Conservation (phyloP, 495 filamentous ascomycete species). For the Tuber magnatum region DNA sequence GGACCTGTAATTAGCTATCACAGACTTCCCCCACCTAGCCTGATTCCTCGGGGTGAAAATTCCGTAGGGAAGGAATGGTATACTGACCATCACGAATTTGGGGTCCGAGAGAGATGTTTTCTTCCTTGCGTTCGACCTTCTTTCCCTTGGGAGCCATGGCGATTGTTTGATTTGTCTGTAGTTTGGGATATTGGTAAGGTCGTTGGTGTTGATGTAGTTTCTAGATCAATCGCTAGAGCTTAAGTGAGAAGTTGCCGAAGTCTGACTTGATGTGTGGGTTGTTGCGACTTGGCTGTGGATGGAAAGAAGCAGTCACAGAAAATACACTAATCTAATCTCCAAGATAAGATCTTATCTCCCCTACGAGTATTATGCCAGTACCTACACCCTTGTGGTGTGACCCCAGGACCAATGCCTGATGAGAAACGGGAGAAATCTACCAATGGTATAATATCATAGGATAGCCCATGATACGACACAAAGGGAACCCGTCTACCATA, state of each 20-base stretch:
- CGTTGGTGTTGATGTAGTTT: constrained; percentile 22
- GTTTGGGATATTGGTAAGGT: constrained; percentile 20
- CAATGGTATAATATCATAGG: too few species aligned
- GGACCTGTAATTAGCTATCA: constrained; percentile 23
- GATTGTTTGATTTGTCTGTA: constrained; percentile 22
- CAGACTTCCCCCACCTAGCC: background rate
- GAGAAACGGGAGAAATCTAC: background rate
- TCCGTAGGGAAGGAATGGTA: constrained; percentile 5
- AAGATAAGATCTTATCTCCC: background rate
- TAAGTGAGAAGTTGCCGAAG: constrained; percentile 19
- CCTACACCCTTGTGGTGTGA: background rate
- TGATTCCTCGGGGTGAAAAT: background rate
- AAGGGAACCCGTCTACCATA: background rate
- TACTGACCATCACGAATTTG: constrained; percentile 77
- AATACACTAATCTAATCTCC: constrained; percentile 7
- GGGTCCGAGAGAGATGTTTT: constrained; percentile 98
- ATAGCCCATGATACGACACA: too few species aligned
- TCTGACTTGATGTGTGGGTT: constrained; percentile 18
- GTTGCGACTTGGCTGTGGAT: constrained; percentile 23
- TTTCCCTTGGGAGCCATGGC: constrained; percentile 42
- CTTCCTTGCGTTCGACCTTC: constrained; percentile 50
- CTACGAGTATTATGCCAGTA: too few species aligned
- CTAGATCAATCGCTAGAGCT: constrained; percentile 11
- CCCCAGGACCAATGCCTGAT: background rate
- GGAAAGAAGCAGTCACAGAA: constrained; percentile 33